Base-by-base conservation (phyloP, 2,329 filamentous ascomycete genomes). In the Xylaria sp. region DNA sequence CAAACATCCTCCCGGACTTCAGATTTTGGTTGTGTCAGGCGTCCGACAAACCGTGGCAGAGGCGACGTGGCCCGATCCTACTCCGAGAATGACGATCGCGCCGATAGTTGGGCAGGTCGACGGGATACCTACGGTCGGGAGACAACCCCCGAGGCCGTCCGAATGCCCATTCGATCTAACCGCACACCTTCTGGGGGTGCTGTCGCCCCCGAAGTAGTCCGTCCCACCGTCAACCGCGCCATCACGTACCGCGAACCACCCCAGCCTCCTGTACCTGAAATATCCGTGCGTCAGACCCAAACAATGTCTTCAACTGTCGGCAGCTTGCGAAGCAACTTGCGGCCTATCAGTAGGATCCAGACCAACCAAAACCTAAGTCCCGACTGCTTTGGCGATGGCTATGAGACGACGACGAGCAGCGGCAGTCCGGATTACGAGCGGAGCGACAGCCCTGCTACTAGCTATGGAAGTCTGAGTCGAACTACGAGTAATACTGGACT, bases 391-490 rank as follows among this genome's bases (percentile, higher is more conserved):
- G 81, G 78, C 29, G 83, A 85, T 68, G 85, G 83, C 57, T 86
- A 87, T 69, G 82, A 85, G 63, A 86, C 82, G 10, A 78, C 79
- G 8, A 86, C 84, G 71, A 84, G 83, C 69, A 84, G 84, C 69
- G 84, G 82, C 47, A 87, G 85, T 42, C 84, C 85, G 0, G 83
- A 86, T 63, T 85, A 83, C 23, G 83, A 86, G 54, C 83, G 84
- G 63, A 85, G 84, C 73, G 80, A 85, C 65, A 88, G 86, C 72
- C 86, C 87, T 0, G 84, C 86, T 2, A 88, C 86, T 0, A 88
- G 86, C 76, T 84, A 86, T 65, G 85, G 84, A 68, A 88, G 86
- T 75, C 74, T 87, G 54, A 87, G 81, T 71, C 81, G 83, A 54
- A 86, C 81, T 63, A 78, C 82, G 10, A 83, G 81, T 71, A 80